Conservation (phyloP, 345 rosid genomes). For the Eucalyptus marginata region DNA sequence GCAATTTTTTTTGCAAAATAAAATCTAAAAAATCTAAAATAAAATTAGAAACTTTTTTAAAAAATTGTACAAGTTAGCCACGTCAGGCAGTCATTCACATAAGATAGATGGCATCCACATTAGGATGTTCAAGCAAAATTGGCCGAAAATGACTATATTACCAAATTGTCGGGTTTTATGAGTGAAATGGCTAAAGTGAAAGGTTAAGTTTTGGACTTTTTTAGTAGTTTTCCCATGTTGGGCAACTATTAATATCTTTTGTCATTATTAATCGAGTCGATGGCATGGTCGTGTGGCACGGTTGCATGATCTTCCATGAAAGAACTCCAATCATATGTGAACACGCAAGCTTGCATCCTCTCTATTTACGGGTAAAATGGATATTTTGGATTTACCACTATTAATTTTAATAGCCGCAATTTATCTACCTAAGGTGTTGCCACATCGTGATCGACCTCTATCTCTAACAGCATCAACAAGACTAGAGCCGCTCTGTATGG, state of each 20-base stretch:
- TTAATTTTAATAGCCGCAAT: not conserved
- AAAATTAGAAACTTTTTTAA: too few relatives aligned
- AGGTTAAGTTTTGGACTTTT: not conserved
- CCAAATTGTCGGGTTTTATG: too few relatives aligned
- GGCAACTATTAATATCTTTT: too few relatives aligned
- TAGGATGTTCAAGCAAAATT: too few relatives aligned
- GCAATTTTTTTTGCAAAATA: too few relatives aligned
- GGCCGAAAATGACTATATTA: too few relatives aligned
- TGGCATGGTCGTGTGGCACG: not conserved
- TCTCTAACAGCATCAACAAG: not conserved
- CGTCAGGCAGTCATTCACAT: rapidly evolving
- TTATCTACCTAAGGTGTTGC: not conserved
- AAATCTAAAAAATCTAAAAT: too few relatives aligned
- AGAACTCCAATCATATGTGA: not conserved
- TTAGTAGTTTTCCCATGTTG: too few relatives aligned
- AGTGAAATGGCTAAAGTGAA: not conserved
- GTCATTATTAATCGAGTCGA: not conserved
- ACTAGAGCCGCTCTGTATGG: not conserved
- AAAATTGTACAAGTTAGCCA: too few relatives aligned
- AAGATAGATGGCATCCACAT: too few relatives aligned
- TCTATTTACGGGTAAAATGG: not conserved
- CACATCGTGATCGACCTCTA: not conserved
- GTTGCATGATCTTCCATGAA: not conserved
- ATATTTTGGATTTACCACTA: not conserved
- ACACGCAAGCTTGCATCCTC: not conserved